Percentiles rank a stretch among this genome's conserved stretches.
These are phyloP conservation scores for Syncephalastrum monosporum DNA, from an alignment of 371 early-diverging fungal species.

Conservation along the genomic window DNA sequence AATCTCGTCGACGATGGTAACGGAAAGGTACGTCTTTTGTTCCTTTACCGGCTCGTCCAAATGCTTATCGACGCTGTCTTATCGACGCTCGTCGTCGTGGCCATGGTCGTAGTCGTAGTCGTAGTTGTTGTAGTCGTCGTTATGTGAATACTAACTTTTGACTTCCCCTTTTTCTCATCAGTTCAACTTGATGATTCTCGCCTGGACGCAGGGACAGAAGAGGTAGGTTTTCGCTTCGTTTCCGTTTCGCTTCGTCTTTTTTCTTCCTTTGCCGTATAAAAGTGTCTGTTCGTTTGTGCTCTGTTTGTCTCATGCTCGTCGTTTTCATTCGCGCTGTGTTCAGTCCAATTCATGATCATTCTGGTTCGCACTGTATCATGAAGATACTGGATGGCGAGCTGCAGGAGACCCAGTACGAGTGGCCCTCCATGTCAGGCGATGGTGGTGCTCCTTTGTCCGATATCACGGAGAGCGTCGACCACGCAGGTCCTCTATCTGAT, in stretches of 20 bases:
- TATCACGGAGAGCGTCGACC: slow-evolving; percentile 28
- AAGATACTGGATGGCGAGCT: slow-evolving; percentile 87
- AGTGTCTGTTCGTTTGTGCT: not conserved
- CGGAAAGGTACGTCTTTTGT: slow-evolving; percentile 55
- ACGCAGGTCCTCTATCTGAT: slow-evolving; percentile 8
- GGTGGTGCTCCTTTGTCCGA: slow-evolving; percentile 6
- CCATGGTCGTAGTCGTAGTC: not conserved
- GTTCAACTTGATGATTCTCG: slow-evolving; percentile 90
- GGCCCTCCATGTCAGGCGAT: slow-evolving; percentile 56
- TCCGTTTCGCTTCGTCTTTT: not conserved
- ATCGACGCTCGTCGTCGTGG: slow-evolving; percentile 1
- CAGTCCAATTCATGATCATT: slow-evolving; percentile 93
- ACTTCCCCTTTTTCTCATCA: slow-evolving; percentile 8
- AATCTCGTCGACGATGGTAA: slow-evolving; percentile 92
- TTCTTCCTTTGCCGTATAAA: slow-evolving; percentile 3
- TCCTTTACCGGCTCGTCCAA: not conserved
- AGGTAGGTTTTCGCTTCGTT: slow-evolving; percentile 46
- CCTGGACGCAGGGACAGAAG: slow-evolving; percentile 80
- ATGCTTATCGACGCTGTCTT: not conserved
- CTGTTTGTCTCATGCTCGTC: slow-evolving; percentile 3
- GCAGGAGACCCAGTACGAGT: slow-evolving; percentile 77
- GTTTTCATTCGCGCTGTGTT: slow-evolving; percentile 4
- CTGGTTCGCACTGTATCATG: slow-evolving; percentile 93
- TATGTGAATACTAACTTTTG: not conserved
- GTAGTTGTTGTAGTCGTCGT: too few species aligned